These are phyloP conservation scores for Russula vinacea DNA, from an alignment of 768 basidiomycete genomes.

Conservation along the genomic window DNA sequence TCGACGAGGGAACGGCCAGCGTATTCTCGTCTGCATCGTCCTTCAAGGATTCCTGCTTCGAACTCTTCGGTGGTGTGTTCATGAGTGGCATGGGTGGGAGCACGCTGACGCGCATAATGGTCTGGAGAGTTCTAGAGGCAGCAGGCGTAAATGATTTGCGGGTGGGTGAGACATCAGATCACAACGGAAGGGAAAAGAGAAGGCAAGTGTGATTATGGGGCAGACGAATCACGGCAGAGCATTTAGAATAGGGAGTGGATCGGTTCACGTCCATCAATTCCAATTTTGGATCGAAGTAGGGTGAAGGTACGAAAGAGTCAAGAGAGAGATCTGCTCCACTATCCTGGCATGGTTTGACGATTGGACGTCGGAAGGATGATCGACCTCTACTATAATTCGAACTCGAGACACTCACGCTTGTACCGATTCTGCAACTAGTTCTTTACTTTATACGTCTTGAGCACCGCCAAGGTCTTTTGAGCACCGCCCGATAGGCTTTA, in stretches of 20 bases:
- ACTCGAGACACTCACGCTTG: constrained; percentile 93
- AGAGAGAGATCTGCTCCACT: not conserved
- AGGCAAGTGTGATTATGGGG: not conserved
- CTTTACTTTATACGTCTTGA: constrained; percentile 89
- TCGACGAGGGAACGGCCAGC: constrained; percentile 38
- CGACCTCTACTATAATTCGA: constrained; percentile 86
- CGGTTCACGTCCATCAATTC: constrained; percentile 8
- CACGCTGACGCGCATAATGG: too few relatives aligned
- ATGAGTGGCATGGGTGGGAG: constrained; percentile 76
- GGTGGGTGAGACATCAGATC: constrained; percentile 6
- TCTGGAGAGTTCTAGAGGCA: constrained; percentile 83
- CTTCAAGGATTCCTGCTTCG: constrained; percentile 70
- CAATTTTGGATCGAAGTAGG: constrained; percentile 11
- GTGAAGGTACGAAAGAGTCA: not conserved
- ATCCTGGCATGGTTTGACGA: constrained; percentile 4
- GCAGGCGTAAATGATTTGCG: constrained; percentile 10
- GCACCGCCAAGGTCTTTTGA: constrained; percentile 80
- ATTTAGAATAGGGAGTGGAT: not conserved
- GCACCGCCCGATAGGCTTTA: too few relatives aligned
- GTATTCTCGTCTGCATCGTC: constrained; percentile 69
- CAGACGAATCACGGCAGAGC: not conserved
- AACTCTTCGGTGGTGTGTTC: constrained; percentile 79
- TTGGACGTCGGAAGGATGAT: constrained; percentile 30
- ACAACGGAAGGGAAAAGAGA: not conserved
- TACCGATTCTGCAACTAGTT: constrained; percentile 88